phyloP scores from a whole-genome alignment of 805 yeast genomes.

The Kuraishia cidri region DNA sequence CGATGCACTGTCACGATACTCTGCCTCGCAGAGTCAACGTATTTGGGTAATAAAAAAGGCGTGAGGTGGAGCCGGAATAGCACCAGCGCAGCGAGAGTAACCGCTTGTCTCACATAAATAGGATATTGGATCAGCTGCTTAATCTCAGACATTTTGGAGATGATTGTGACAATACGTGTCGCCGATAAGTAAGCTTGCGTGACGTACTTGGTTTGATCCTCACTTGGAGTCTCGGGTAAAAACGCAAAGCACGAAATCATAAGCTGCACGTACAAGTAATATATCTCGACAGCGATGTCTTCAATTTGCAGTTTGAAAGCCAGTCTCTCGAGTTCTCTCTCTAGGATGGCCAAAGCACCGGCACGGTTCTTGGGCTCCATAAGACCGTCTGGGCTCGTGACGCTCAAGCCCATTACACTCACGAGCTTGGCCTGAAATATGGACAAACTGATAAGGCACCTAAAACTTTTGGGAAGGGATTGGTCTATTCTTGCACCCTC shows the following conservation, averaged over 20 bases:
- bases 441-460: conserved; percentile 64
- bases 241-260: conserved; percentile 87
- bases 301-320: conserved; percentile 59
- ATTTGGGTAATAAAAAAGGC: conserved; percentile 62
- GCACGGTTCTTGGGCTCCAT: conserved; percentile 79
- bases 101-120: conserved; percentile 79
- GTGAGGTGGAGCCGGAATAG: conserved; percentile 77
- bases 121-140: conserved; percentile 77
- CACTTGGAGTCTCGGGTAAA: conserved; percentile 81
- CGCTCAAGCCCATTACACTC: conserved; percentile 80
- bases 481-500: conserved; percentile 70
- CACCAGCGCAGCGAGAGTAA: conserved; percentile 69
- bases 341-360: conserved; percentile 67
- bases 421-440: conserved; percentile 80
- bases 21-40: conserved; percentile 83
- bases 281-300: conserved; percentile 65
- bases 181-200: conserved; percentile 74
- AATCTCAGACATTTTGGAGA: conserved; percentile 60
- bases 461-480: conserved; percentile 56
- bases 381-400: conserved; percentile 80
- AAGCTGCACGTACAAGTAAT: conserved; percentile 67
- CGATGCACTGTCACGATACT: conserved; percentile 91
- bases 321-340: conserved; percentile 68
- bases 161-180: conserved; percentile 71
- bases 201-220: conserved; percentile 79